Conservation (phyloP, 2,329 filamentous ascomycete genomes). For the Colletotrichum tamarilloi region DNA sequence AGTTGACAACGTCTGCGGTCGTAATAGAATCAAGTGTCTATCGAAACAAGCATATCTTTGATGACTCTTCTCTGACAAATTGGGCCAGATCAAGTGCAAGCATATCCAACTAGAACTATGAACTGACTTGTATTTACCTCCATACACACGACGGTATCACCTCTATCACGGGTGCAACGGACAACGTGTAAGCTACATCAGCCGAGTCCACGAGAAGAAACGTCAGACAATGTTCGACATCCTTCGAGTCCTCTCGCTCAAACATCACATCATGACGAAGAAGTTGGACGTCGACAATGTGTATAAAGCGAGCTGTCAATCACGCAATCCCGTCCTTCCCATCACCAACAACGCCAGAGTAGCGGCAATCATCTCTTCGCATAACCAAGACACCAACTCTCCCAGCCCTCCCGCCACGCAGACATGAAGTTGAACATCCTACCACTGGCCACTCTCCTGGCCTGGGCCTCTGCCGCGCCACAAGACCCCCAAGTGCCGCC, state of each 20-base stretch:
- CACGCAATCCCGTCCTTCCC: neutral
- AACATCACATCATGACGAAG: neutral
- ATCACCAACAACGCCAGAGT: neutral
- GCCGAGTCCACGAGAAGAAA: neutral
- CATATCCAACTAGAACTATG: neutral
- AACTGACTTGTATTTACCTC: neutral
- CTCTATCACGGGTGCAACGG: slow-evolving; percentile 25
- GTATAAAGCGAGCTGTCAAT: slow-evolving; percentile 22
- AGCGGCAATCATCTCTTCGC: neutral
- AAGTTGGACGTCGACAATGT: neutral
- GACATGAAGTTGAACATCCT: slow-evolving; percentile 23
- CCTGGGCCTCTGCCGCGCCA: slow-evolving; percentile 21
- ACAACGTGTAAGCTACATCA: slow-evolving; percentile 15
- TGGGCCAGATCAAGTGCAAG: neutral
- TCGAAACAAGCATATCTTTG: neutral
- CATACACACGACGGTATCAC: slow-evolving; percentile 10
- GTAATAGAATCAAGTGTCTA: neutral
- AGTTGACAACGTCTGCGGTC: neutral
- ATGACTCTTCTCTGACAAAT: neutral
- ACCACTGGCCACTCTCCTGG: slow-evolving; percentile 9
- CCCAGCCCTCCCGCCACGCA: neutral
- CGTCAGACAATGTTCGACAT: neutral
- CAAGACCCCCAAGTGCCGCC: slow-evolving; percentile 21
- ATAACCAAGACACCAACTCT: neutral
- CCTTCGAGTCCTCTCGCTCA: too few species aligned